Percentiles rank a stretch among this genome's conserved stretches.
These are phyloP conservation scores for Verticillium isaacii DNA, from an alignment of 2,329 filamentous ascomycete species.

Conservation along the genomic window DNA sequence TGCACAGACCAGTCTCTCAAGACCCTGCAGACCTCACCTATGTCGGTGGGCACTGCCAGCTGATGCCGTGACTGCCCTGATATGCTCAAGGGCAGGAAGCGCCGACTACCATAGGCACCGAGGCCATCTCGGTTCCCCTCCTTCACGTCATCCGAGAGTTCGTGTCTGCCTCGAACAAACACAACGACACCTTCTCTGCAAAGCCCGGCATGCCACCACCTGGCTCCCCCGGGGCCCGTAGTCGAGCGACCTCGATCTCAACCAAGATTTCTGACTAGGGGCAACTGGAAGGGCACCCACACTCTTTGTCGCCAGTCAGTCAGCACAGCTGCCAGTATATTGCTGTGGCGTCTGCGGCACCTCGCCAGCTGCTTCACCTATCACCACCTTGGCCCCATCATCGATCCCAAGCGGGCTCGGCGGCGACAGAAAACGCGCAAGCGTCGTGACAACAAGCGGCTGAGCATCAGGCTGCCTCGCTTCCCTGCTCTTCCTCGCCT, in stretches of 20 bases:
- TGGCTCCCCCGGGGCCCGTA: not conserved
- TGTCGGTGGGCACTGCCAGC: not conserved
- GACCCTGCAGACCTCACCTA: not conserved
- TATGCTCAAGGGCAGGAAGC: not conserved
- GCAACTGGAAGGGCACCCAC: not conserved
- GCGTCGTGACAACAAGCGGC: not conserved
- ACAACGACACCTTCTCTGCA: no score
- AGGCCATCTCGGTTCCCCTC: not conserved
- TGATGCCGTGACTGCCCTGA: not conserved
- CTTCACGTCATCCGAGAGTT: not conserved
- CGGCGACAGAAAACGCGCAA: not conserved
- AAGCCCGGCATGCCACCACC: not conserved
- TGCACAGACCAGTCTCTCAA: not conserved
- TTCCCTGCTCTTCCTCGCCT: not conserved
- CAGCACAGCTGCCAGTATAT: not conserved
- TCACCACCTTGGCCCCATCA: not conserved
- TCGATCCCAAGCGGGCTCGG: not conserved
- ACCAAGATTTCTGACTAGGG: not conserved
- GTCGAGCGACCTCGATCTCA: not conserved
- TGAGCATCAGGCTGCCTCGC: not conserved
- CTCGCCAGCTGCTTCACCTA: not conserved
- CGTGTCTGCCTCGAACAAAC: no score
- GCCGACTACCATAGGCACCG: not conserved
- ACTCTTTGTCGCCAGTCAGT: not conserved
- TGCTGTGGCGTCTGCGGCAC: not conserved